Evolutionary conservation across 306 rosid species (phyloP), one percentile per base, ranked within the genome.

Genomic region (Corylus avellana): DNA sequence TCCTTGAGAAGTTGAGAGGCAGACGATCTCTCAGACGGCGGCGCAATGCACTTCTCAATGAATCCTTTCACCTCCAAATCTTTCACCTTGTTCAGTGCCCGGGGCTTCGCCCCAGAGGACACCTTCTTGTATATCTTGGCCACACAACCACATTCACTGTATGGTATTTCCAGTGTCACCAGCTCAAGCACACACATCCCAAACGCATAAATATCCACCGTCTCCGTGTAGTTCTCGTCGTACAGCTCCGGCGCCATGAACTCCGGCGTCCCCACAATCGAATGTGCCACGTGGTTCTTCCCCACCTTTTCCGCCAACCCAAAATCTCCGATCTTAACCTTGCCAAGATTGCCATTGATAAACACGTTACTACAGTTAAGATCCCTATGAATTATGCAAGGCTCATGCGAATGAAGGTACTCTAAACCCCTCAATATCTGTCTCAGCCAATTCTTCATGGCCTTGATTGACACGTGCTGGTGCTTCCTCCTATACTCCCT

Each of bases 191-290:
- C 58, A 37, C 78, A 83, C 77, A 79, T 44, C 12, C 83, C 83
- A 29, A 83, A 83, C 1, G 80, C 63, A 64, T 83, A 79, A 8
- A 70, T 58, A 46, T 79, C 86, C 73, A 83, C 83, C 50, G 9
- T 17, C 57, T 75, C 83, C 9, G 76, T 75, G 54, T 79, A 83
- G 8, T 75, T 22, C 70, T 83, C 80, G 0, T 79, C 78, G 62
- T 70, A 79, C 11, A 79, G 12, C 77, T 79, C 83, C 22, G 83
- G 86, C 1, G 83, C 86, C 67, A 83, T 78, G 62, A 73, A 78
- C 82, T 80, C 83, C 7, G 77, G 74, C 7, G 74, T 75, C 35
- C 86, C 86, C 1, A 78, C 3, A 18, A 78, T 20, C 1, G 73
- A 32, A 58, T 44, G 54, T 5, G 66, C 54, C 3, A 22, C n/a